A percentile compares a stretch with the other conserved stretches of the same genome.
Conservation (phyloP, 352 stramenopile genomes). For the Phytophthora cactorum region DNA sequence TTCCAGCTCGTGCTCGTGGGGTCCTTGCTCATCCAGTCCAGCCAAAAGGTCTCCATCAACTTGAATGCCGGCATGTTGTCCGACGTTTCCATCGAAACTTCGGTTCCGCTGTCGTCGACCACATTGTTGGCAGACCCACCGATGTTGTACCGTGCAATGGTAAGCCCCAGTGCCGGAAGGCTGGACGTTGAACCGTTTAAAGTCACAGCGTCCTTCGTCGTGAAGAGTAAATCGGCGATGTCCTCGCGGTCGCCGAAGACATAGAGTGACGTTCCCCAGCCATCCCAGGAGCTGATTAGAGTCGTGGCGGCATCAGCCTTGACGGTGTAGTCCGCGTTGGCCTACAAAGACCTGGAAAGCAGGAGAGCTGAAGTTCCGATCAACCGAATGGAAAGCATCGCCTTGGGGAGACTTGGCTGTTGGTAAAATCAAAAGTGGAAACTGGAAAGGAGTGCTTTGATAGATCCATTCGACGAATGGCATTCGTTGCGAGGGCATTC, state of each 20-base stretch:
- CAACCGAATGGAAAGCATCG: slow-evolving; percentile 17
- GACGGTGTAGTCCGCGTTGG: slow-evolving; percentile 22
- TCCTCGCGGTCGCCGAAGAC: slow-evolving; percentile 52
- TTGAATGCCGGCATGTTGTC: too few species aligned
- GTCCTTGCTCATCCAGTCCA: too few species aligned
- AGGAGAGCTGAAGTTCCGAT: not conserved
- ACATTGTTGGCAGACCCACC: too few species aligned
- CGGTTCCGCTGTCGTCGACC: too few species aligned
- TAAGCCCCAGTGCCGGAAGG: slow-evolving; percentile 46
- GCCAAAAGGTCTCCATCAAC: too few species aligned
- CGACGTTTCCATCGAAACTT: too few species aligned
- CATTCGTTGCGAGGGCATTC: too few species aligned
- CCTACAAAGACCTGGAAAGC: slow-evolving; percentile 1
- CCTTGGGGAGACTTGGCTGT: not conserved
- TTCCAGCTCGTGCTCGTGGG: too few species aligned
- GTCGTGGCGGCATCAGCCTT: slow-evolving; percentile 26
- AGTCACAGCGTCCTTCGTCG: slow-evolving; percentile 38
- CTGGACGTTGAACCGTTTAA: slow-evolving; percentile 24
- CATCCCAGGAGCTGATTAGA: slow-evolving; percentile 43
- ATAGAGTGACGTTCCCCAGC: slow-evolving; percentile 63
- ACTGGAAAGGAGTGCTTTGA: too few species aligned
- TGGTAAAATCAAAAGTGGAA: not conserved
- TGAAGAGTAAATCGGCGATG: slow-evolving; percentile 59
- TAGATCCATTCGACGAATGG: too few species aligned
- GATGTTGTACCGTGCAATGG: too few species aligned